Conservation (phyloP, 2,329 filamentous ascomycete genomes). For the Hypoxylon sp. region DNA sequence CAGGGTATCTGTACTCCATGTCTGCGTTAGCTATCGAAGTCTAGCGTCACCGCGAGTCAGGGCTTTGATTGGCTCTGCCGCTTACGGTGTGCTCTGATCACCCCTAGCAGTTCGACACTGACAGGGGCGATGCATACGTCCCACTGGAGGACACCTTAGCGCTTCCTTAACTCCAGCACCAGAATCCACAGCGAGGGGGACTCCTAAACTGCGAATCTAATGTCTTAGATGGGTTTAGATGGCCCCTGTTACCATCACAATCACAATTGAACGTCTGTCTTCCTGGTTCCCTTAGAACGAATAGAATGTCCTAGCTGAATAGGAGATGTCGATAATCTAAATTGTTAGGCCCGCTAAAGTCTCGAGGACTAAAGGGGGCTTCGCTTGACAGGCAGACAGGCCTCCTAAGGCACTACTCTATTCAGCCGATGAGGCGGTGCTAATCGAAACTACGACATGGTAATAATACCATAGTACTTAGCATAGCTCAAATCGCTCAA, state of each 20-base stretch:
- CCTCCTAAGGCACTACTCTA: constrained; percentile 14
- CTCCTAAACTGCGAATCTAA: constrained; percentile 39
- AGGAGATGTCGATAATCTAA: constrained; percentile 18
- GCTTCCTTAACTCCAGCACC: constrained; percentile 31
- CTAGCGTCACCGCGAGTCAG: constrained; percentile 39
- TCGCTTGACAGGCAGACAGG: constrained; percentile 17
- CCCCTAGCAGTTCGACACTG: constrained; percentile 38
- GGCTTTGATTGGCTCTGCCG: constrained; percentile 36
- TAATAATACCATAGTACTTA: constrained; percentile 26
- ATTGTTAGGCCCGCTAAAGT: constrained; percentile 17
- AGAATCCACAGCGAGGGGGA: constrained; percentile 25
- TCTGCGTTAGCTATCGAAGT: constrained; percentile 39
- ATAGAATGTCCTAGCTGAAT: constrained; percentile 27
- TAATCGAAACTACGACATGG: constrained; percentile 37
- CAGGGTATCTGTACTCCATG: constrained; percentile 38
- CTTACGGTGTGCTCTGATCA: constrained; percentile 34
- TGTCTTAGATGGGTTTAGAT: constrained; percentile 34
- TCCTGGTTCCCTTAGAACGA: constrained; percentile 27
- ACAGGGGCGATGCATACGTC: constrained; percentile 43
- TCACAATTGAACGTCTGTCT: constrained; percentile 36
- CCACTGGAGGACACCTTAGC: constrained; percentile 42
- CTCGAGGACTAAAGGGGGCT: constrained; percentile 13
- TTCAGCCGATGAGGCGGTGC: constrained; percentile 41
- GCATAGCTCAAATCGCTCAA: constrained; percentile 36
- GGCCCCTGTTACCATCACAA: constrained; percentile 36